These are phyloP conservation scores for Jamesozyma piceae DNA, from an alignment of 805 yeast species.

Conservation along the genomic window DNA sequence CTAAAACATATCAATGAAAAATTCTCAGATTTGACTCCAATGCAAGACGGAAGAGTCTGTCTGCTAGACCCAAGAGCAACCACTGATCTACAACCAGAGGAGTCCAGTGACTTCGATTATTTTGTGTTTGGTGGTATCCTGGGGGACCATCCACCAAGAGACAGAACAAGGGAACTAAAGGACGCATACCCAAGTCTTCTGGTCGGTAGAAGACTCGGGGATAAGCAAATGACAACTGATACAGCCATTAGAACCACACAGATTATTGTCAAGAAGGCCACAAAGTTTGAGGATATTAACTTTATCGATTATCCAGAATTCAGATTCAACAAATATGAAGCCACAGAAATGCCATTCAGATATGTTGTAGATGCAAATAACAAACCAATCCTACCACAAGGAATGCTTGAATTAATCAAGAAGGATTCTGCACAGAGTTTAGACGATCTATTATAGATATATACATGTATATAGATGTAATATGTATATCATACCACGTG, in stretches of 20 bases:
- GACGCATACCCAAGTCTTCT: conserved; percentile 58
- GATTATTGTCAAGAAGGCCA: conserved; percentile 52
- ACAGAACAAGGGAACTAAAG: conserved; percentile 84
- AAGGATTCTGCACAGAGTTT: conserved; percentile 76
- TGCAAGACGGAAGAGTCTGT: conserved; percentile 49
- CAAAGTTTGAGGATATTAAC: conserved; percentile 58
- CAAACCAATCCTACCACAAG: conserved; percentile 80
- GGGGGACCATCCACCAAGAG: conserved; percentile 87
- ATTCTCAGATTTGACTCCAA: conserved; percentile 38
- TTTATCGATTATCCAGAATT: conserved; percentile 93
- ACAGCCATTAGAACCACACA: conserved; percentile 93
- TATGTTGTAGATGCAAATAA: conserved; percentile 53
- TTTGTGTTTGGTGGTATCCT: conserved; percentile 94
- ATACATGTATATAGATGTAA: neutral
- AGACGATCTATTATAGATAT: conserved; percentile 46
- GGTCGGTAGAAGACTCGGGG: conserved; percentile 79
- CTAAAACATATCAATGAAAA: conserved; percentile 37
- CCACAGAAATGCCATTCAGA: conserved; percentile 96
- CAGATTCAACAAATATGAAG: conserved; percentile 76
- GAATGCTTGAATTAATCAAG: conserved; percentile 81
- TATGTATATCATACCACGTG: neutral
- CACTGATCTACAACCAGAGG: conserved; percentile 63
- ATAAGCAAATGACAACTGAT: conserved; percentile 92
- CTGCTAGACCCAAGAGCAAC: conserved; percentile 83
- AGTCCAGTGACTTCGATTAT: conserved; percentile 59